Percentiles rank a stretch among this genome's conserved stretches.
These are phyloP conservation scores for Amauroascus niger DNA, from an alignment of 2,329 filamentous ascomycete genomes.

Conservation along the genomic window DNA sequence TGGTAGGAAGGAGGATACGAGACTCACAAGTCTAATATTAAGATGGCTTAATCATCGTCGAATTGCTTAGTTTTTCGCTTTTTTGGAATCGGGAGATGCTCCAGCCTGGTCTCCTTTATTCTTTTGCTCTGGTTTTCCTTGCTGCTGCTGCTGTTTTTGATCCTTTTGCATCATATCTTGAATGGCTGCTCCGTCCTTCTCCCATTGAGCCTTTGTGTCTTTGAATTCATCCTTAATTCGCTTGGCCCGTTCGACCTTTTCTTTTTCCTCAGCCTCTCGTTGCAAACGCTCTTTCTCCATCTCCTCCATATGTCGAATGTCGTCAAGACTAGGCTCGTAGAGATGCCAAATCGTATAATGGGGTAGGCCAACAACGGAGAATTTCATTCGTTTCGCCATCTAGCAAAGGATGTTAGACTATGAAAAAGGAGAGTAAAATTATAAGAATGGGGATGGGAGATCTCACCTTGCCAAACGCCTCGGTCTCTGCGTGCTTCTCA, in stretches of 20 bases:
- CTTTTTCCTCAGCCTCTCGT: slow-evolving; percentile 69
- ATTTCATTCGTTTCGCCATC: slow-evolving; percentile 97
- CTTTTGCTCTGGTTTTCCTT: background rate
- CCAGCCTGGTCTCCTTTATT: background rate
- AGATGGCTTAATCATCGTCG: slow-evolving; percentile 6
- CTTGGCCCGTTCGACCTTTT: slow-evolving; percentile 60
- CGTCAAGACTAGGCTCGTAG: slow-evolving; percentile 97
- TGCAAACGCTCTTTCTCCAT: slow-evolving; percentile 82
- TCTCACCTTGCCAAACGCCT: slow-evolving; percentile 90
- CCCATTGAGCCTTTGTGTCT: slow-evolving; percentile 70
- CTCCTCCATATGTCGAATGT: slow-evolving; percentile 95
- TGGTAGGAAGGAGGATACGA: background rate
- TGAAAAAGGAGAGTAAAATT: background rate
- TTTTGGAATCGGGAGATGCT: background rate
- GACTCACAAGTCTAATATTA: slow-evolving; percentile 16
- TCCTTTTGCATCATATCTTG: slow-evolving; percentile 50
- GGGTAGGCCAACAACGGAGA: slow-evolving; percentile 86
- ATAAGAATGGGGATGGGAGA: slow-evolving; percentile 19
- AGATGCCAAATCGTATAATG: slow-evolving; percentile 99
- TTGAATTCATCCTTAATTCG: slow-evolving; percentile 75
- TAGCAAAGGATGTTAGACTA: slow-evolving; percentile 31
- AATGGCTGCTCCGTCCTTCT: slow-evolving; percentile 76
- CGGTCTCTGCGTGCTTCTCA: slow-evolving; percentile 95
- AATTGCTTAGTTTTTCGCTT: background rate
- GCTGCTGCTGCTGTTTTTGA: slow-evolving; percentile 6